Base-by-base conservation (phyloP, 345 rosid species). In the Toxicodendron radicans region DNA sequence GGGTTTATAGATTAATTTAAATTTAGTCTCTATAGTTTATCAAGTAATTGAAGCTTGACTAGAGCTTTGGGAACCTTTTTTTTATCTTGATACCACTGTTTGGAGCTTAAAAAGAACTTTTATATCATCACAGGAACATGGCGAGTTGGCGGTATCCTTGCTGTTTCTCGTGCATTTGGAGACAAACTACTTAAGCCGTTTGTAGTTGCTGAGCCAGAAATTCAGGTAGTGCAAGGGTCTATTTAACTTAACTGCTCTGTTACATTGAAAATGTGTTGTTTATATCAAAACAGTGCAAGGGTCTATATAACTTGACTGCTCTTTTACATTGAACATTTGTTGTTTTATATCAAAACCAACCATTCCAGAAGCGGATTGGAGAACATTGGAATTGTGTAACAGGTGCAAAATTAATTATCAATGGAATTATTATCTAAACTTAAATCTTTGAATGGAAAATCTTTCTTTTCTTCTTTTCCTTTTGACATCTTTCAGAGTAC, bases 131-230 rank as follows among this genome's bases (percentile, higher is more conserved):
- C 68, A 85, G 89, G 89, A 43, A 85, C 89, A 0, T 85, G 89
- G 86, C 80, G 86, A 3, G 89, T 85, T 38, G 85, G 85, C 0
- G 85, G 89, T 10, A 70, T 85, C 63, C 89, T 85, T 75, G 86
- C 89, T 70, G 86, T 85, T 73, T 85, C 92, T 70, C 90, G 92
- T 66, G 92, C 92, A 73, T 88, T 88, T 74, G 92, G 92, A 1
- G 84, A 86, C 75, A 83, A 79, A 71, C 79, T 88, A 49, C 84
- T 88, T 58, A 88, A 86, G 82, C 86, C 75, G 17, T 88, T 73
- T 76, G 90, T 88, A 23, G 89, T 88, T 77, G 90, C 92, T 4
- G 90, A 86, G 68, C 92, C 92, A 76, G 92, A 88, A 79, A 86
- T 88, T 79, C 87, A 86, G 90, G 92, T 82, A 23, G 23, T 51